Evolutionary conservation across 352 stramenopile genomes (phyloP), one percentile per base, ranked within the genome.

Genomic region (Pythium aquatile): DNA sequence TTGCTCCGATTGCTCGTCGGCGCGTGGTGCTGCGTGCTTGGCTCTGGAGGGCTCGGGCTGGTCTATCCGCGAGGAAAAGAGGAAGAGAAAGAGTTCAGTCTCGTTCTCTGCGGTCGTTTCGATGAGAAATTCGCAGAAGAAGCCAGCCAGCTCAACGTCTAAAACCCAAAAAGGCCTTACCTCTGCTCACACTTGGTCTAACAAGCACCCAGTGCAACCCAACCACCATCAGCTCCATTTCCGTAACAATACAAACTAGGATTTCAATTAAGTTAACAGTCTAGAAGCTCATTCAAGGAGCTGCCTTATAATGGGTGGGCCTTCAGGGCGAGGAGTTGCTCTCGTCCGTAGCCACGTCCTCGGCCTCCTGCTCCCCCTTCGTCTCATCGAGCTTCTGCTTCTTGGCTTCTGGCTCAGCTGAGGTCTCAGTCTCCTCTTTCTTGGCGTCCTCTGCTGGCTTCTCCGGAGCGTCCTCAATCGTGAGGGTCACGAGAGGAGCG

Each of bases 401-500:
- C 47, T 54, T 54, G 2, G 7, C 24, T 7, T 2, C 26, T 30
- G 20, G 24, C 47, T 54, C 28, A 24, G 14, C 44, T 32, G 44
- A 6, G n/a, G 44, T 16, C 24, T 48, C 13, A 17, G 42, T 48
- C 26, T 52, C 47, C 9, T 54, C 24, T 10, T 29, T 20, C 8
- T 54, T 59, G 0, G 33, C n/a, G 0, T 59, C 46, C 26, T 46
- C 32, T 0, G 28, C 17, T 2, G 20, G 40, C n/a, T 32, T 26
- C 39, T 49, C 49, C 13, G 47, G 44, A 14, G 26, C 58, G 60
- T 68, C 56, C 29, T 73, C 55, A 11, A 68, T 59, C 3, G 66
- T 54, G 10, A 73, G 29, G 20, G 58, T 67, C 20, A 72, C 58
- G 26, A 67, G 49, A 5, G 79, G 78, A 10, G 76, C 53, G 39